Percentiles rank a stretch among this genome's conserved stretches.
These are phyloP conservation scores for Epichloe typhina DNA, from an alignment of 2,329 filamentous ascomycete genomes.

Conservation along the genomic window DNA sequence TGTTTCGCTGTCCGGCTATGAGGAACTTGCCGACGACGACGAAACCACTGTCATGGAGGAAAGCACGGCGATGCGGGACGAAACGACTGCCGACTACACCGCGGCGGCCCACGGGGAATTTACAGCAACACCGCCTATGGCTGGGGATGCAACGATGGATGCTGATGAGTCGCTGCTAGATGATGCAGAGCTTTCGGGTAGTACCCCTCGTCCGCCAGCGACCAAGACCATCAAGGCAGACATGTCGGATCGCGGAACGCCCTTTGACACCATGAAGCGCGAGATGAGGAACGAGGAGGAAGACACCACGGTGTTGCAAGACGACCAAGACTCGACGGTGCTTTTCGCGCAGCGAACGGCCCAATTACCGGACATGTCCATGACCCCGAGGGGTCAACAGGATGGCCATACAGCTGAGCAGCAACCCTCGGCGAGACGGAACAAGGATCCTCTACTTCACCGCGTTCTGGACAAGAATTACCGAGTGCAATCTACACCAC, in stretches of 20 bases:
- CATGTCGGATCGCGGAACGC: constrained; percentile 57
- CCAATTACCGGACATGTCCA: constrained; percentile 47
- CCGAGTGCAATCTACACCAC: constrained; percentile 81
- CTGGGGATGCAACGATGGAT: constrained; percentile 23
- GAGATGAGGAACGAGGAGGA: constrained; percentile 43
- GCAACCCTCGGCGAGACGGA: constrained; percentile 15
- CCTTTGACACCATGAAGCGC: constrained; percentile 60
- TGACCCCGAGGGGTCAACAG: constrained; percentile 39
- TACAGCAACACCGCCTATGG: constrained; percentile 18
- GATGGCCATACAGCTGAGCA: constrained; percentile 19
- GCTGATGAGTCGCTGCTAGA: constrained; percentile 55
- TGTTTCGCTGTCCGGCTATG: constrained; percentile 88
- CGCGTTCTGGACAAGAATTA: constrained; percentile 93
- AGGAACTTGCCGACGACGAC: constrained; percentile 63
- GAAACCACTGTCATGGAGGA: constrained; percentile 37
- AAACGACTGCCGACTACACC: constrained; percentile 38
- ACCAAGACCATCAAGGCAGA: constrained; percentile 36
- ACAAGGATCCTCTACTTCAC: constrained; percentile 71
- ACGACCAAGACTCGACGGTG: constrained; percentile 34
- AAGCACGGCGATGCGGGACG: constrained; percentile 42
- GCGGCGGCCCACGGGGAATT: constrained; percentile 26
- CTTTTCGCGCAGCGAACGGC: constrained; percentile 40
- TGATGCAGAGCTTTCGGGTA: constrained; percentile 48
- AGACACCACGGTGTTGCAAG: constrained; percentile 19
- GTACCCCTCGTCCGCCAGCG: constrained; percentile 50